Percentiles rank a stretch among this genome's conserved stretches.
Conservation (phyloP, 352 stramenopile genomes). For the Thalassiosira mediterranea region DNA sequence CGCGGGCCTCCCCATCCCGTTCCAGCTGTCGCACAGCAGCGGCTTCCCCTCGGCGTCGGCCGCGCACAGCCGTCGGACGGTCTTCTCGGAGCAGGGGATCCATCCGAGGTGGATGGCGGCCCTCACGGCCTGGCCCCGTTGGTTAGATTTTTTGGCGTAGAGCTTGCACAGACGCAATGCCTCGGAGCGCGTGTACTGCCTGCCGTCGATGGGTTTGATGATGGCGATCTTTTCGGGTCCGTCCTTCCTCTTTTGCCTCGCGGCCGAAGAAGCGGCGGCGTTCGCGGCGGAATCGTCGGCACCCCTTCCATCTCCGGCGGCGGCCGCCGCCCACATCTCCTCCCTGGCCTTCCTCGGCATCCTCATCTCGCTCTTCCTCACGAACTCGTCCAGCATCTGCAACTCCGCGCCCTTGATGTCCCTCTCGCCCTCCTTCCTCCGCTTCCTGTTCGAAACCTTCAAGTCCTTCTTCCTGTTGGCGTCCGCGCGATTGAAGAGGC, state of each 20-base stretch:
- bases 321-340: background rate
- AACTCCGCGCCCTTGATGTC: background rate
- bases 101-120: conserved; percentile 7
- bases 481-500: background rate
- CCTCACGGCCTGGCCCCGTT: conserved; percentile 4
- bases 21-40: background rate
- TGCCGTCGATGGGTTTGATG: conserved; percentile 2
- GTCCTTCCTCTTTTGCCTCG: background rate
- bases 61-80: conserved; percentile 2
- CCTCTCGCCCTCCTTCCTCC: background rate
- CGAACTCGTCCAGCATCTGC: conserved; percentile 21
- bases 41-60: conserved; percentile 10
- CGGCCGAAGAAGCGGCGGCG: background rate
- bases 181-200: conserved; percentile 19
- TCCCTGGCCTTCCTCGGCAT: background rate
- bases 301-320: background rate
- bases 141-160: background rate
- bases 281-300: background rate
- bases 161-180: conserved; percentile 1
- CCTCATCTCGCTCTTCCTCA: background rate
- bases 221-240: conserved; percentile 1
- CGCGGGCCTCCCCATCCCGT: background rate
- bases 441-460: background rate
- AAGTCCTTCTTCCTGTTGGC: background rate
- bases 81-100: background rate